These are phyloP conservation scores for bread wheat (Triticum aestivum) DNA, from an alignment of 176 grass and related monocot genomes.

Conservation along the genomic window DNA sequence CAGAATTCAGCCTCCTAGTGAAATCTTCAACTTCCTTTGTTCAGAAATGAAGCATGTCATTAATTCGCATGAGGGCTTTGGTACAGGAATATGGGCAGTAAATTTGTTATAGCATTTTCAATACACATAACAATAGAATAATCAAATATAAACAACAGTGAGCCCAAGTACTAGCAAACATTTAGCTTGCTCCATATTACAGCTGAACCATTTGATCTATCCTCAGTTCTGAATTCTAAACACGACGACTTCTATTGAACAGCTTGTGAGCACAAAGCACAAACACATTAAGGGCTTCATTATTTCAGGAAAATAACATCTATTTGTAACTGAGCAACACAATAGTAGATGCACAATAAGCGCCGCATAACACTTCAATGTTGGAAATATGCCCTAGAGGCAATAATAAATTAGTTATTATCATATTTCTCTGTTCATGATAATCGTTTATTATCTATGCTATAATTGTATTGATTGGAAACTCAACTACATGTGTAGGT, in stretches of 20 bases:
- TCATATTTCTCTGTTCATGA: no score
- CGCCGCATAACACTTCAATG: background rate
- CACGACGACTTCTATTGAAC: background rate
- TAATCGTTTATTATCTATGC: no score
- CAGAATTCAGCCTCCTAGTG: constrained; percentile 89
- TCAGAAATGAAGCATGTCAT: constrained; percentile 26
- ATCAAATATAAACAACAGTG: background rate
- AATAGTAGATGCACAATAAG: background rate
- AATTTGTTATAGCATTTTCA: background rate
- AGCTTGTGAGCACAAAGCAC: background rate
- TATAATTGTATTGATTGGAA: no score
- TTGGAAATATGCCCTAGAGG: no score
- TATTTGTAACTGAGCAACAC: background rate
- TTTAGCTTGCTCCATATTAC: background rate
- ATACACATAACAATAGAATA: background rate
- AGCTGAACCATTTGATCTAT: background rate
- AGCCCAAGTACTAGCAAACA: background rate
- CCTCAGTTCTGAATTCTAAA: background rate
- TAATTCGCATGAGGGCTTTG: background rate
- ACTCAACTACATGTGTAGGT: no score
- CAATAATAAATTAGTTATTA: no score
- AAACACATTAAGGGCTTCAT: background rate
- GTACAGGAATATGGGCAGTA: constrained; percentile 12
- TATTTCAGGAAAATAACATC: background rate
- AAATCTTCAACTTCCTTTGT: constrained; percentile 93